These are phyloP conservation scores for Apophysomyces ossiformis DNA, from an alignment of 371 early-diverging fungal species.

Conservation along the genomic window DNA sequence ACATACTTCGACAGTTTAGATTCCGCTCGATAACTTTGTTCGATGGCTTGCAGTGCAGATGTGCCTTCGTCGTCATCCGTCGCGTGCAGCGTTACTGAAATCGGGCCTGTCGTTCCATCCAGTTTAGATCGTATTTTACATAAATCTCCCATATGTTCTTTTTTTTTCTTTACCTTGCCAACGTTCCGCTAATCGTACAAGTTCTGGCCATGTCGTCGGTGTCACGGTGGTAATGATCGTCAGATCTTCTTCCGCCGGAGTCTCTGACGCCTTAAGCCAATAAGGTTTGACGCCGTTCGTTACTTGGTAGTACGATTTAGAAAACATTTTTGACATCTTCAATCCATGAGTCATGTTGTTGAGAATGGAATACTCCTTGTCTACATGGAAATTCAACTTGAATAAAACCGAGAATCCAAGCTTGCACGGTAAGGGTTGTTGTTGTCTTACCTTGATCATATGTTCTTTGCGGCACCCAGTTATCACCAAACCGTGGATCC, in stretches of 20 bases:
- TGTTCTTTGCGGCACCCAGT: slow-evolving; percentile 49
- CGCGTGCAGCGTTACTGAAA: slow-evolving; percentile 48
- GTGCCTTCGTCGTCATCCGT: slow-evolving; percentile 24
- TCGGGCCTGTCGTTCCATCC: slow-evolving; percentile 32
- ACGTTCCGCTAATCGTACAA: slow-evolving; percentile 39
- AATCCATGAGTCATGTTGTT: slow-evolving; percentile 48
- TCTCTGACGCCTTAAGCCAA: slow-evolving; percentile 37
- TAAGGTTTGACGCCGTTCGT: slow-evolving; percentile 41
- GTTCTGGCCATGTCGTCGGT: slow-evolving; percentile 41
- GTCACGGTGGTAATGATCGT: slow-evolving; percentile 45
- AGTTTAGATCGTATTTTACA: not conserved
- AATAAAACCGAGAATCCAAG: too few relatives aligned
- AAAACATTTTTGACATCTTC: slow-evolving; percentile 52
- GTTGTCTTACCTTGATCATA: slow-evolving; percentile 42
- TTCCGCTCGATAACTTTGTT: slow-evolving; percentile 25
- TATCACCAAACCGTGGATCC: slow-evolving; percentile 25
- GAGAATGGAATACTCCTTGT: slow-evolving; percentile 39
- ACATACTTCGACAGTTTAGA: slow-evolving; percentile 35
- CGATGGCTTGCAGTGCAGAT: slow-evolving; percentile 20
- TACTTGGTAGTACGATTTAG: slow-evolving; percentile 43
- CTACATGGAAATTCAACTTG: slow-evolving; percentile 19
- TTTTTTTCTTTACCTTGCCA: slow-evolving; percentile 43
- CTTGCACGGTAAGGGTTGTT: too few relatives aligned
- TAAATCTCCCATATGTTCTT: not conserved
- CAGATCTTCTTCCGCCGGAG: slow-evolving; percentile 34